Percentiles rank a stretch among this genome's conserved stretches.
phyloP scores from a whole-genome alignment of 1,284 basidiomycete species.

The Tilletia indica region DNA sequence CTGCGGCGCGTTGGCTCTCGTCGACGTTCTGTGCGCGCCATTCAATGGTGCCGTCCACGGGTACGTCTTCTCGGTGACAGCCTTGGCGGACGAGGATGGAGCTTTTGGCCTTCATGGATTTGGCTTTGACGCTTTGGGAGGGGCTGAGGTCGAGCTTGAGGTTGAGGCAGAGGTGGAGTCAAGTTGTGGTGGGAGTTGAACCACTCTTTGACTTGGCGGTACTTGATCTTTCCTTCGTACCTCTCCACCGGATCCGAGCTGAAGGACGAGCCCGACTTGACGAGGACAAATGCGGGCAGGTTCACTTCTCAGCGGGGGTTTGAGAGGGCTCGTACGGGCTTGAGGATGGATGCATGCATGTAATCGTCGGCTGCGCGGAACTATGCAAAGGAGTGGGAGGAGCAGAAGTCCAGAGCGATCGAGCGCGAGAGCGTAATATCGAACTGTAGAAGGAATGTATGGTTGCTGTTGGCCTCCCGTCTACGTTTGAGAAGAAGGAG shows the following conservation, averaged over 20 bases:
- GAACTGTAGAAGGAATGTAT: no score
- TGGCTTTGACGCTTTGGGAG: slow-evolving; percentile 24
- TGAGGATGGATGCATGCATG: slow-evolving; percentile 32
- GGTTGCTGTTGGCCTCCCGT: no score
- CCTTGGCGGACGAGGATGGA: slow-evolving; percentile 11
- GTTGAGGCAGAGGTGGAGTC: not conserved
- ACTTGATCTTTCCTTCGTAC: slow-evolving; percentile 46
- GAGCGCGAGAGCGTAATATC: slow-evolving; percentile 24
- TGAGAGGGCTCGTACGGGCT: slow-evolving; percentile 32
- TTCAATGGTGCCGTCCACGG: slow-evolving; percentile 24
- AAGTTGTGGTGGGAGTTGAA: slow-evolving; percentile 32
- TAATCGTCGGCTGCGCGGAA: slow-evolving; percentile 33
- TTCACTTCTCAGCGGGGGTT: slow-evolving; percentile 30
- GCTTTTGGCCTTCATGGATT: slow-evolving; percentile 25
- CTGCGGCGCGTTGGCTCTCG: slow-evolving; percentile 21
- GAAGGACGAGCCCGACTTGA: slow-evolving; percentile 28
- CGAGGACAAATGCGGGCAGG: slow-evolving; percentile 42
- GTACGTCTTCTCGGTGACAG: slow-evolving; percentile 12
- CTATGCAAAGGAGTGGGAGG: slow-evolving; percentile 42
- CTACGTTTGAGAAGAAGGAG: no score
- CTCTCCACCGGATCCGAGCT: slow-evolving; percentile 33
- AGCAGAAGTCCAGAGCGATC: slow-evolving; percentile 51
- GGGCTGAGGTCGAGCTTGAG: not conserved
- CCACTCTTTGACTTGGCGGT: slow-evolving; percentile 45
- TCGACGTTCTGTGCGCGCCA: slow-evolving; percentile 24